These are phyloP conservation scores for Fusarium torulosum DNA, from an alignment of 2,329 filamentous ascomycete species.

Conservation along the genomic window DNA sequence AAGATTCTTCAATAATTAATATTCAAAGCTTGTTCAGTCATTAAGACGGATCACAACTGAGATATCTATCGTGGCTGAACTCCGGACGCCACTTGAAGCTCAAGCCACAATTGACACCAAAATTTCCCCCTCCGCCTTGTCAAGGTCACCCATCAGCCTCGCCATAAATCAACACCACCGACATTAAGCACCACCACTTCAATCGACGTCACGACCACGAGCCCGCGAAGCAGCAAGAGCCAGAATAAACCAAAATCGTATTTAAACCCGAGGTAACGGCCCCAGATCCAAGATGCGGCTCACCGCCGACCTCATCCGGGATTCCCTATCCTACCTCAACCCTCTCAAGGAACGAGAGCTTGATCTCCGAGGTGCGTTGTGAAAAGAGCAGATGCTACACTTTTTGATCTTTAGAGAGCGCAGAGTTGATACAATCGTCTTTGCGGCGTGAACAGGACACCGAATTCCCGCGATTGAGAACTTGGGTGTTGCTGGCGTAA, in stretches of 20 bases:
- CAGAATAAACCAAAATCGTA: not conserved
- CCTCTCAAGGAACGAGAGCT: constrained; percentile 98
- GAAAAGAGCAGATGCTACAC: constrained; percentile 99
- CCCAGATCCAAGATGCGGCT: constrained; percentile 79
- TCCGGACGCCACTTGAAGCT: constrained; percentile 33
- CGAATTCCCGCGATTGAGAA: constrained; percentile 99
- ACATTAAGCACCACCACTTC: constrained; percentile 11
- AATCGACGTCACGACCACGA: constrained; percentile 5
- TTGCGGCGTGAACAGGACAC: constrained; percentile 79
- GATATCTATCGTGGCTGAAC: constrained; percentile 25
- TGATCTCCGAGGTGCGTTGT: constrained; percentile 96
- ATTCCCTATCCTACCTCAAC: constrained; percentile 97
- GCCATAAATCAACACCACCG: constrained; percentile 38
- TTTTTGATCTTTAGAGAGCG: constrained; percentile 61
- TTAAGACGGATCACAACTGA: not conserved
- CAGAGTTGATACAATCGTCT: constrained; percentile 83
- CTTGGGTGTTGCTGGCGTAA: constrained; percentile 90
- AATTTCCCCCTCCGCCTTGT: constrained; percentile 52
- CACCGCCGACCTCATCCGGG: constrained; percentile 93
- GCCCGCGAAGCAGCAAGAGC: not conserved
- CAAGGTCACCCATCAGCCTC: constrained; percentile 49
- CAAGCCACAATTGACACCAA: constrained; percentile 40
- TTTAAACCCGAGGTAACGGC: constrained; percentile 44
- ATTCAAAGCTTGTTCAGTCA: not conserved
- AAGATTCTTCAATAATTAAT: too few relatives aligned